A percentile compares a stretch with the other conserved stretches of the same genome.
Evolutionary conservation across 1,139 yeast genomes (phyloP).

Genomic region (Ogataea hybrid): DNA sequence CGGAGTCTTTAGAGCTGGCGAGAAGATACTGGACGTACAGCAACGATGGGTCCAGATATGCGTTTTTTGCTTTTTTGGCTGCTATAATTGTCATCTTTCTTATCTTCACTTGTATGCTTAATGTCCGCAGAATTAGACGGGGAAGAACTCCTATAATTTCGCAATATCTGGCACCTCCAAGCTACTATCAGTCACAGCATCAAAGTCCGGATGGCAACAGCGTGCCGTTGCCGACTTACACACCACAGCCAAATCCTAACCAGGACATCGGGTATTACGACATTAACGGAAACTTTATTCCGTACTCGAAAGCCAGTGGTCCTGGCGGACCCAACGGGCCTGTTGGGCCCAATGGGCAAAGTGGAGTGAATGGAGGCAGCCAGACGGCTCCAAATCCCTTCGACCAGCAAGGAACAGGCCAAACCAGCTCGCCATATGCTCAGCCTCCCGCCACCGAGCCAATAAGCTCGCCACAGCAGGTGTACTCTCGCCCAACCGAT

Average conservation of each 20-base stretch:
- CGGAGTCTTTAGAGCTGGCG: slow-evolving; percentile 9
- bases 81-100: slow-evolving; percentile 49
- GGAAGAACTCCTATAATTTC: slow-evolving; percentile 78
- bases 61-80: slow-evolving; percentile 52
- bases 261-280: slow-evolving; percentile 82
- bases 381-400: background rate
- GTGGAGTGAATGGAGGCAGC: background rate
- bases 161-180: slow-evolving; percentile 89
- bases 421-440: slow-evolving; percentile 3
- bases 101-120: slow-evolving; percentile 53
- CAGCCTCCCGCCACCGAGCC: slow-evolving; percentile 2
- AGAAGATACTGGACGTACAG: slow-evolving; percentile 26
- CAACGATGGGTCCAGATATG: slow-evolving; percentile 44
- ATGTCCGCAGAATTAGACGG: slow-evolving; percentile 52
- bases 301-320: slow-evolving; percentile 33
- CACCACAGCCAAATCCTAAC: slow-evolving; percentile 60
- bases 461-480: slow-evolving; percentile 11
- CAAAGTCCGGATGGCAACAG: slow-evolving; percentile 47
- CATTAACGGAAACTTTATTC: slow-evolving; percentile 53
- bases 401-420: slow-evolving; percentile 5
- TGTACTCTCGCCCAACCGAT: slow-evolving; percentile 15
- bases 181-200: slow-evolving; percentile 71
- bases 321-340: background rate
- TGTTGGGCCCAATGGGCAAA: slow-evolving; percentile 2
- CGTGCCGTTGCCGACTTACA: slow-evolving; percentile 62